These are phyloP conservation scores for Komagataella pseudopastoris DNA, from an alignment of 805 yeast species.

Conservation along the genomic window DNA sequence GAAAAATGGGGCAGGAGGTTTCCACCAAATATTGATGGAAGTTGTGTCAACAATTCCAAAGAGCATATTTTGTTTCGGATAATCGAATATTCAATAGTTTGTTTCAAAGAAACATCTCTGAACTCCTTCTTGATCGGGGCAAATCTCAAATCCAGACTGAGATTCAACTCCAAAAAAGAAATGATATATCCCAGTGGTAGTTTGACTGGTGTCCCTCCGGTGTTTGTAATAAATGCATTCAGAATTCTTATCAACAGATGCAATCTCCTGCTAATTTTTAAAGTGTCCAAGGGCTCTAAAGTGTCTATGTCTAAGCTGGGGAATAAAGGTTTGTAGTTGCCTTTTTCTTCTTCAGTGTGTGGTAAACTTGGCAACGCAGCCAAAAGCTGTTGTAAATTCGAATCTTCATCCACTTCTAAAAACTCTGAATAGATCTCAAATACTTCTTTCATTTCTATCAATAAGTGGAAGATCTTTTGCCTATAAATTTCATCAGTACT, in stretches of 20 bases:
- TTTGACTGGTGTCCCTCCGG: conserved; percentile 30
- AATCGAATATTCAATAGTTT: conserved; percentile 28
- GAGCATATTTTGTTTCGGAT: conserved; percentile 30
- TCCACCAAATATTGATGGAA: conserved; percentile 23
- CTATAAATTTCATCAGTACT: conserved; percentile 34
- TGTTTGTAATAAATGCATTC: conserved; percentile 36
- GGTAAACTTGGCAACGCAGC: conserved; percentile 22
- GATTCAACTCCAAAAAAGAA: conserved; percentile 35
- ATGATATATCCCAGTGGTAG: conserved; percentile 52
- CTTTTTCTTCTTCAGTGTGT: conserved; percentile 5
- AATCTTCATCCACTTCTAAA: conserved; percentile 43
- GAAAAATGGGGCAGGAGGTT: conserved; percentile 29
- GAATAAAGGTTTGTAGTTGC: conserved; percentile 19
- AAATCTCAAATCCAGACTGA: conserved; percentile 41
- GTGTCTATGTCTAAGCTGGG: conserved; percentile 44
- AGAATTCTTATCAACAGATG: conserved; percentile 31
- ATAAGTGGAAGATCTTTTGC: conserved; percentile 28
- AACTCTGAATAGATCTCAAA: conserved; percentile 44
- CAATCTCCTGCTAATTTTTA: conserved; percentile 38
- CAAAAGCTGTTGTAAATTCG: conserved; percentile 27
- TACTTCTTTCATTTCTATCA: conserved; percentile 42
- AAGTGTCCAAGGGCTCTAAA: conserved; percentile 36
- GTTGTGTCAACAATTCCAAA: conserved; percentile 22
- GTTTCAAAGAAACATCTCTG: conserved; percentile 35
- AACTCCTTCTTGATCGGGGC: conserved; percentile 46